Percentiles rank a stretch among this genome's conserved stretches.
Evolutionary conservation across 495 filamentous ascomycete genomes (phyloP).

Genomic region (Tuber microsphaerosporum): DNA sequence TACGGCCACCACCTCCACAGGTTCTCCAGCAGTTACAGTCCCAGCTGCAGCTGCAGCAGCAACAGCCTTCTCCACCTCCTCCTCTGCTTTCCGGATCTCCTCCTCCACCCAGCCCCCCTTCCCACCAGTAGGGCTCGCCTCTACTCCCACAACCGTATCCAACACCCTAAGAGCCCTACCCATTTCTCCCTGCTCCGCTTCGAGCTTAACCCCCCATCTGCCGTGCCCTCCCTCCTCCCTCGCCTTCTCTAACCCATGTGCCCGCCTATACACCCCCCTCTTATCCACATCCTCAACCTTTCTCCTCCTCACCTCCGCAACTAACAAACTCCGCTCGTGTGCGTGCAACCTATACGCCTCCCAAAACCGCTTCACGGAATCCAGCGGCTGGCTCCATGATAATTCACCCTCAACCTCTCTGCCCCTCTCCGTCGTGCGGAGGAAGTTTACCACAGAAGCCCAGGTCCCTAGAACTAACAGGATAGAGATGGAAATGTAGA

Average conservation of each 20-base stretch:
- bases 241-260: conserved; percentile 30
- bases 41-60: conserved; percentile 6
- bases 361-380: conserved; percentile 9
- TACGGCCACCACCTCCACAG: neutral
- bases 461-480: conserved; percentile 21
- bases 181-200: conserved; percentile 10
- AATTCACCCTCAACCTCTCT: conserved; percentile 14
- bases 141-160: neutral
- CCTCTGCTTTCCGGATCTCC: conserved; percentile 22
- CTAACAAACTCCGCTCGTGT: conserved; percentile 31
- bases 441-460: conserved; percentile 31
- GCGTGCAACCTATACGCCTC: conserved; percentile 36
- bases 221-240: conserved; percentile 25
- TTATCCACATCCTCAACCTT: conserved; percentile 36
- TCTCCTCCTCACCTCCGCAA: conserved; percentile 24
- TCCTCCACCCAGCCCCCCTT: conserved; percentile 31
- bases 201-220: conserved; percentile 24
- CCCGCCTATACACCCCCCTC: conserved; percentile 35
- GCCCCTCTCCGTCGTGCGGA: conserved; percentile 24
- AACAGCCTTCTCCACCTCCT: conserved; percentile 16
- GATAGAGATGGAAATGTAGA: conserved; percentile 40
- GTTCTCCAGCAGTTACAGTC: neutral
- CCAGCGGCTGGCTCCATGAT: conserved; percentile 21
- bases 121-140: neutral
- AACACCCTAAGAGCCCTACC: neutral